phyloP scores from a whole-genome alignment of 2,329 filamentous ascomycete genomes.

The Metarhizium humberi region DNA sequence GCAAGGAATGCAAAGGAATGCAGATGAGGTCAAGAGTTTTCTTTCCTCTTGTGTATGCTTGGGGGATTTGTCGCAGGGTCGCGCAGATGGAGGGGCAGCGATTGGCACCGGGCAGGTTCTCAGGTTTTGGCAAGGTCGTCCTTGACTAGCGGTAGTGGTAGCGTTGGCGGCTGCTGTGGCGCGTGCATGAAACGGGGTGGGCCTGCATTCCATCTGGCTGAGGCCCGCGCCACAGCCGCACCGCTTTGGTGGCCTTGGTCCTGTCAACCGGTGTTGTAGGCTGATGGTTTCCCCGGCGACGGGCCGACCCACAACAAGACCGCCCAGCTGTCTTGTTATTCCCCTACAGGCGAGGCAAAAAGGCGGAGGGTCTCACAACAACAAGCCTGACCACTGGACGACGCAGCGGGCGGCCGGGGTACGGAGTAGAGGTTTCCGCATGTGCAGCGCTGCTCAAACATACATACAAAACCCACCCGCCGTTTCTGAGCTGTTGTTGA shows the following conservation, averaged over 20 bases:
- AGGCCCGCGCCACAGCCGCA: no score
- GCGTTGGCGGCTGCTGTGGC: no score
- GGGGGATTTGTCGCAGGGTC: not conserved
- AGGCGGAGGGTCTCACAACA: not conserved
- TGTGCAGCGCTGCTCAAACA: not conserved
- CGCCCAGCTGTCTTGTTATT: not conserved
- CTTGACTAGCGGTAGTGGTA: no score
- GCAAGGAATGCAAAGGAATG: slow-evolving; percentile 11
- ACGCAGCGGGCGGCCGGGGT: not conserved
- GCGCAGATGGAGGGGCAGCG: not conserved
- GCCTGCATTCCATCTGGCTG: no score
- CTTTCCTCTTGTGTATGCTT: no score
- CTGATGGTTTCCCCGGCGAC: slow-evolving; percentile 14
- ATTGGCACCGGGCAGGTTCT: no score
- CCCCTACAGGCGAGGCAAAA: not conserved
- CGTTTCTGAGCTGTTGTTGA: not conserved
- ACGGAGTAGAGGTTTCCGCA: not conserved
- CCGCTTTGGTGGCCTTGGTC: no score
- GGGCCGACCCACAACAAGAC: slow-evolving; percentile 11
- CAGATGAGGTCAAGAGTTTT: slow-evolving; percentile 2
- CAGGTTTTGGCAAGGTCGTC: no score
- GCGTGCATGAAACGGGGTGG: no score
- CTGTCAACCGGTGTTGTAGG: not conserved
- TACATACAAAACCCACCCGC: not conserved
- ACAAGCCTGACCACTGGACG: not conserved